These are phyloP conservation scores for Pugionium dolabratum DNA, from an alignment of 345 rosid genomes.

Conservation along the genomic window DNA sequence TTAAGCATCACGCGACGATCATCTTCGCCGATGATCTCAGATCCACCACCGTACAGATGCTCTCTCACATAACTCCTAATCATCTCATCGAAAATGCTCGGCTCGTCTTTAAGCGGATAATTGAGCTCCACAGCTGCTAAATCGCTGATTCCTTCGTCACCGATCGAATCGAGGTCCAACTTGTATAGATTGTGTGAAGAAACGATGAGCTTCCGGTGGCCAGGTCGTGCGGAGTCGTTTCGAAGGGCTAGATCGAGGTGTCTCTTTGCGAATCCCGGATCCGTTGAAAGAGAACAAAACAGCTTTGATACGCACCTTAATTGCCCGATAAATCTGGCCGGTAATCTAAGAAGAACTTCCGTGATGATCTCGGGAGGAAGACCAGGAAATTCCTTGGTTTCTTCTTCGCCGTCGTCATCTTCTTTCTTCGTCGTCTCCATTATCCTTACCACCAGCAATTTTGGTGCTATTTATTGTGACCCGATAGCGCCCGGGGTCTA, in stretches of 20 bases:
- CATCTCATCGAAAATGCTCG: slow-evolving; percentile 27
- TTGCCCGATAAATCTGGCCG: slow-evolving; percentile 42
- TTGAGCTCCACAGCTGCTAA: slow-evolving; percentile 28
- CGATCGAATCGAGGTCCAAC: slow-evolving; percentile 30
- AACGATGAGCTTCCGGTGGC: slow-evolving; percentile 28
- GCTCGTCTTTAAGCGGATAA: slow-evolving; percentile 38
- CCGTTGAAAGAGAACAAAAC: slow-evolving; percentile 39
- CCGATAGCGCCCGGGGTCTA: slow-evolving; percentile 15
- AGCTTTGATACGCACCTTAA: slow-evolving; percentile 53
- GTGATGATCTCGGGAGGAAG: slow-evolving; percentile 46
- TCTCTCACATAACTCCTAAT: slow-evolving; percentile 30
- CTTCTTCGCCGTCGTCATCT: slow-evolving; percentile 6
- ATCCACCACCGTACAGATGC: slow-evolving; percentile 24
- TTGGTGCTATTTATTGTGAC: neutral
- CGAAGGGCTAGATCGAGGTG: slow-evolving; percentile 34
- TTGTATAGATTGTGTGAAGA: slow-evolving; percentile 36
- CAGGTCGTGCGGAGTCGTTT: neutral
- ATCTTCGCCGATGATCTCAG: slow-evolving; percentile 28
- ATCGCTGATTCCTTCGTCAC: slow-evolving; percentile 21
- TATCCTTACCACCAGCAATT: neutral
- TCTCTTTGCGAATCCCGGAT: slow-evolving; percentile 41
- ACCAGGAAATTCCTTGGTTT: neutral
- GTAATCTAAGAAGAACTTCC: slow-evolving; percentile 48
- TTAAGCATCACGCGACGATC: slow-evolving; percentile 40
- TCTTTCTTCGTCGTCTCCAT: slow-evolving; percentile 31